Base-by-base conservation (phyloP, 768 basidiomycete genomes). In the Mycena crocata region DNA sequence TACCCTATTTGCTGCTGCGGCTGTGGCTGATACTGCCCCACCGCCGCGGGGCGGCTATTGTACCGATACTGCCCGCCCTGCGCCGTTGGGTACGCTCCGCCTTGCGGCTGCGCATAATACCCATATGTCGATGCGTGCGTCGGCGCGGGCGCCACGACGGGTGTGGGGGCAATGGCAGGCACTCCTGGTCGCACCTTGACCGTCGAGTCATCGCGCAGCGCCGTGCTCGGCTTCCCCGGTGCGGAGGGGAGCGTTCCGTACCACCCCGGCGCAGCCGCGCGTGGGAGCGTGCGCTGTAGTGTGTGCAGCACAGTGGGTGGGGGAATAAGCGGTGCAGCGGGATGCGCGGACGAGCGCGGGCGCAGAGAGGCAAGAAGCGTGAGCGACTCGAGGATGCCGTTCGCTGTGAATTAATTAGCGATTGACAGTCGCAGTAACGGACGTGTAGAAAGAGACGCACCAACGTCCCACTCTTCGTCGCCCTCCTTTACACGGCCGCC, bases 381-480 rank as follows among this genome's bases (percentile, higher is more conserved):
- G 58, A 95, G 82, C 14, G 93, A 93, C 60, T 91, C 84, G 59
- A 90, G 72, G 62, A 94, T 93, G 59, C 87, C 83, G 75, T 91
- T 88, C 24, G 93, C 94, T 94, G 74, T 40, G 62, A 23, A 12
- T 64, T 58, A 71, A 48, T 34, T 55, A 67, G 45, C 34, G 55
- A 63, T 71, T 72, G 66, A 44, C 64, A 58, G 60, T n/a, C n/a
- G n/a, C n/a, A n/a, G n/a, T n/a, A 39, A 66, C 57, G 37, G 69
- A 39, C 48, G 31, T 32, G 39, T 52, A 57, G 61, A 49, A 23
- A 15, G 55, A 28, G 60, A 77, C 90, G 69, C 73, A 94, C 93
- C 94, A 66, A 86, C 87, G 69, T 93, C 89, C 91, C 91, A 93
- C 75, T 95, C 93, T 76, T 94, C 93, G 14, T 91, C 91, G 35